These are phyloP conservation scores for Gossypium laxum DNA, from an alignment of 441 rosid genomes.

Conservation along the genomic window DNA sequence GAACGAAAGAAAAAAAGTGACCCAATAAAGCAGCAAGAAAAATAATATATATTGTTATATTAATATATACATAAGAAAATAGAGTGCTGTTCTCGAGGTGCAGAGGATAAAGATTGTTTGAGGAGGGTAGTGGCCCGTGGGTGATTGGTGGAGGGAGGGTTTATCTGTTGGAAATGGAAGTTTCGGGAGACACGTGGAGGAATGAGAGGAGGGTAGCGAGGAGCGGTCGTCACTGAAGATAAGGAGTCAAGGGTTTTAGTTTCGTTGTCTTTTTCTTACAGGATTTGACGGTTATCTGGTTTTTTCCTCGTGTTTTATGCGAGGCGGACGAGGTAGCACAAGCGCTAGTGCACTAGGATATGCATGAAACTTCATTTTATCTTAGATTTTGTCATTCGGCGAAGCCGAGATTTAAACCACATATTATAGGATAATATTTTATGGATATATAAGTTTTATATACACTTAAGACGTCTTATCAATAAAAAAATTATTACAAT, in stretches of 20 bases:
- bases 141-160: slow-evolving; percentile 1
- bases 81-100: slow-evolving; percentile 19
- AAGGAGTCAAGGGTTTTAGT: slow-evolving; percentile 19
- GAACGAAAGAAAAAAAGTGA: not conserved
- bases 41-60: not conserved
- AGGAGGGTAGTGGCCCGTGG: not conserved
- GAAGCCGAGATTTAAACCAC: no score
- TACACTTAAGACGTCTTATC: no score
- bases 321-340: slow-evolving; percentile 19
- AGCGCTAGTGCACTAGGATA: no score
- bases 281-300: slow-evolving; percentile 23
- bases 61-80: not conserved
- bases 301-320: slow-evolving; percentile 1
- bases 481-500: no score
- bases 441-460: no score
- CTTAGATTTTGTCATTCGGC: no score
- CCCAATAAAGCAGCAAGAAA: not conserved
- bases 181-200: slow-evolving; percentile 50
- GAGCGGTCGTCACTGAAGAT: slow-evolving; percentile 39
- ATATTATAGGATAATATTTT: no score
- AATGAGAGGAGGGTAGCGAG: slow-evolving; percentile 18
- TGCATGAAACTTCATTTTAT: no score
- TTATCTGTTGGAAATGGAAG: slow-evolving; percentile 24
- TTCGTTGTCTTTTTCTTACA: not conserved
- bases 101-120: slow-evolving; percentile 11